Evolutionary conservation across 495 filamentous ascomycete species (phyloP), one percentile per base, ranked within the genome.

Genomic region (Lasiosphaeria hispida): DNA sequence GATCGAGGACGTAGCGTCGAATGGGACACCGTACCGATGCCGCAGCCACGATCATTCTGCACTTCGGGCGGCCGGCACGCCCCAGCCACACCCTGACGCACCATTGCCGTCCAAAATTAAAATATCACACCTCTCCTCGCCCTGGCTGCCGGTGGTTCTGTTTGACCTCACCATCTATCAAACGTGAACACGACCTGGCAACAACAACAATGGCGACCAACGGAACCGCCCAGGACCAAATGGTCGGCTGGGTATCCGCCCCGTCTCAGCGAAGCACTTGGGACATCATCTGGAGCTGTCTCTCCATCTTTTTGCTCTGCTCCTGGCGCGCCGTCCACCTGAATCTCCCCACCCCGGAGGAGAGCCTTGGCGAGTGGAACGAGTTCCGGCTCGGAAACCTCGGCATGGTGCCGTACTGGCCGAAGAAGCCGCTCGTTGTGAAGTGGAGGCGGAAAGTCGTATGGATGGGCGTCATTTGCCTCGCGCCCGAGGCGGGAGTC

Each of bases 401-500:
- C 23, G 23, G 23, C 18, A 19, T 14, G 17, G 38, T 50, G 10
- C 47, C 55, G 7, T 30, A 23, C 13, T 57, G 10, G 10, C 23
- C 44, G 7, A 44, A 51, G n/a, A 5, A 4, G n/a, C 30, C 48
- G 10, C n/a, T 38, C 1, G 10, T 36, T 3, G 30, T 23, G 15
- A 57, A 57, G 41, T 57, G 55, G 55, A 7, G 44, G 1, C 30
- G 48, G 4, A 64, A 49, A 34, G 2, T 58, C 3, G 13, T 38
- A 1, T 61, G 53, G 48, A 64, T 61, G 62, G 36, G 17, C 6
- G 13, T 53, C 14, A 58, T 60, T 14, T 40, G 42, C 11, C 7
- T 64, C 34, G 62, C 58, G 2, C 62, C 62, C 4, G 57, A 61
- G 30, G 1, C 61, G 1, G 53, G 57, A 13, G 58, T 64, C 17